Evolutionary conservation across 352 stramenopile species (phyloP), one percentile per base, ranked within the genome.

Genomic region (Phytophthora vignae): DNA sequence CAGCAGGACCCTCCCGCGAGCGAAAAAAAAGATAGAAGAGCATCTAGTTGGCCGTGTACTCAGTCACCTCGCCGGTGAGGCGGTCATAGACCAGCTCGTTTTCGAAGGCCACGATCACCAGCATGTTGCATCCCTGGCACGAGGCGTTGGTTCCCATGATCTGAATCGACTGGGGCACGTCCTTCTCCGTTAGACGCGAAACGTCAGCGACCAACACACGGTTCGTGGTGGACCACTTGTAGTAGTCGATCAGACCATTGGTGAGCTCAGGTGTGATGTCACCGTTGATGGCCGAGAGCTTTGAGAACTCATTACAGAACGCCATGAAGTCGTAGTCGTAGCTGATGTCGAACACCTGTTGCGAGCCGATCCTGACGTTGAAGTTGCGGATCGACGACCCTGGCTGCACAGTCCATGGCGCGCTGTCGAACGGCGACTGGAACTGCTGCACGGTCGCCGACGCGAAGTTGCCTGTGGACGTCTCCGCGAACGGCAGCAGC

Each of bases 381-480:
- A 60, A 33, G 33, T 60, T 49, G 2, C 55, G 33, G 6, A 53
- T 53, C 17, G 6, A 27, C 46, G 46, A 53, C 10, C n/a, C 40
- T 7, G 33, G 55, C 21, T 62, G 55, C 33, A 52, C 10, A 33
- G 22, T 62, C 55, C 55, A 62, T 5, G 38, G 42, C 2, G 57
- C 57, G 2, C 11, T 40, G 44, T 64, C 42, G 4, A 64, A 64
- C 14, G 57, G 57, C 0, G 4, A 31, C 10, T 64, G 57, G 19
- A 64, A 64, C 27, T 64, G 40, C 27, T 64, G 38, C 42, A 64
- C 57, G 3, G 40, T 17, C 53, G 56, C 56, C 29, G 21, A 42
- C 11, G 11, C 22, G 22, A 2, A 25, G 22, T 25, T 25, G 22
- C 22, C 22, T 2, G 22, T 2, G 22, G 22, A 25, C 22, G 22